Conservation (phyloP, 768 basidiomycete species). For the Mycena filopes region DNA sequence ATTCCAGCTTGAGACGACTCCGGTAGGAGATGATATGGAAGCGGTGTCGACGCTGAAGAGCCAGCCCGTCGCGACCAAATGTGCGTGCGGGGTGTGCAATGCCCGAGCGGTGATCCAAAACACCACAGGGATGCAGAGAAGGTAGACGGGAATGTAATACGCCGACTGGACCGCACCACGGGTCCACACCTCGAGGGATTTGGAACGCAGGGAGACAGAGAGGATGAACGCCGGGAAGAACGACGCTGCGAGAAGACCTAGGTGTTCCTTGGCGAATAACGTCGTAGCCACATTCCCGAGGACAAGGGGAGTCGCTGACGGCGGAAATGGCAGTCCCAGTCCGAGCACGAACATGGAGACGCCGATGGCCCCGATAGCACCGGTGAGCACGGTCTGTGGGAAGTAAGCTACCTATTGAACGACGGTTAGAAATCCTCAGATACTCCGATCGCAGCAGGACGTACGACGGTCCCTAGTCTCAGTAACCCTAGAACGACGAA, state of each 20-base stretch:
- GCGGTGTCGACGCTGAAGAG: conserved; percentile 35
- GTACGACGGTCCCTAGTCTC: conserved; percentile 34
- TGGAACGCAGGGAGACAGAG: conserved; percentile 32
- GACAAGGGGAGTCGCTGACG: conserved; percentile 18
- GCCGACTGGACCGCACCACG: conserved; percentile 33
- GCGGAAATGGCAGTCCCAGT: conserved; percentile 24
- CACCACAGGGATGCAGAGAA: conserved; percentile 30
- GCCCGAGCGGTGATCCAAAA: conserved; percentile 35
- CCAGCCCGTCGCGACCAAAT: conserved; percentile 33
- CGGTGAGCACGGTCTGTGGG: conserved; percentile 38
- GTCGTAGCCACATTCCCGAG: conserved; percentile 27
- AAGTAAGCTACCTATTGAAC: conserved; percentile 37
- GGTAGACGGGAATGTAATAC: conserved; percentile 33
- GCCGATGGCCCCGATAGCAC: conserved; percentile 38
- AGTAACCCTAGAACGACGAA: conserved; percentile 37
- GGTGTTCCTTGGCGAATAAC: conserved; percentile 31
- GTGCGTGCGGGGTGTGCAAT: background rate
- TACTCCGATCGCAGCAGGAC: too few species aligned
- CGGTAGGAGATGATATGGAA: conserved; percentile 17
- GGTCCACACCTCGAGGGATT: conserved; percentile 27
- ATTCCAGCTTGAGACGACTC: conserved; percentile 36
- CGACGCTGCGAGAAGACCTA: conserved; percentile 35
- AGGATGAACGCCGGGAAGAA: conserved; percentile 36
- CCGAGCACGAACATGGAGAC: conserved; percentile 37
- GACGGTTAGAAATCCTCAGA: background rate